These are phyloP conservation scores for Xylaria intraflava DNA, from an alignment of 495 filamentous ascomycete species.

Conservation along the genomic window DNA sequence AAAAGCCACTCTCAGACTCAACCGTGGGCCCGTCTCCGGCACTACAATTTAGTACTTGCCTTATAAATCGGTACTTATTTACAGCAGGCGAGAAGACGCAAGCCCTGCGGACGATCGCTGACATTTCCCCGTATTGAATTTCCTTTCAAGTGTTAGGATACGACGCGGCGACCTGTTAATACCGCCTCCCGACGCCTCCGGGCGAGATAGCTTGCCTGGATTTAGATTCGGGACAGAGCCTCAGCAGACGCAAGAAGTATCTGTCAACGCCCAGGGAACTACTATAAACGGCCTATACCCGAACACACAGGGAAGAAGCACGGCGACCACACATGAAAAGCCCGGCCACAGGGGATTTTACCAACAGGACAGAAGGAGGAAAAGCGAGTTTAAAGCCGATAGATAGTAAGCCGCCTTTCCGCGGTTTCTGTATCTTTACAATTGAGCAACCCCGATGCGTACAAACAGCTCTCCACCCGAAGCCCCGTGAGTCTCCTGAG, in stretches of 20 bases:
- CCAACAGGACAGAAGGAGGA: not conserved
- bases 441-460: not conserved
- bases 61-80: too few species aligned
- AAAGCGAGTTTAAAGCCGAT: not conserved
- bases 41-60: too few species aligned
- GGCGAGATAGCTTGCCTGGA: not conserved
- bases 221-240: not conserved
- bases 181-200: not conserved
- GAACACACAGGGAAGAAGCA: not conserved
- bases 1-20: too few species aligned
- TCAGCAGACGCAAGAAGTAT: conserved; percentile 12
- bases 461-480: not conserved
- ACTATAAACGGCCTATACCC: not conserved
- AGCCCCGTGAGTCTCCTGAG: not conserved
- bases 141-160: too few species aligned
- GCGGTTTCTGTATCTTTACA: not conserved
- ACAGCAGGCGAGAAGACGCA: too few species aligned
- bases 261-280: conserved; percentile 5
- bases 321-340: not conserved
- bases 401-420: not conserved
- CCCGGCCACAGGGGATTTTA: not conserved
- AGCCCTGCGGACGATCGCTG: too few species aligned
- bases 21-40: too few species aligned
- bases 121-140: too few species aligned
- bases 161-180: too few species aligned